Evolutionary conservation across 106 monocot genomes (phyloP), one percentile per base, ranked within the genome.

Genomic region (Acanthochlamys bracteata): DNA sequence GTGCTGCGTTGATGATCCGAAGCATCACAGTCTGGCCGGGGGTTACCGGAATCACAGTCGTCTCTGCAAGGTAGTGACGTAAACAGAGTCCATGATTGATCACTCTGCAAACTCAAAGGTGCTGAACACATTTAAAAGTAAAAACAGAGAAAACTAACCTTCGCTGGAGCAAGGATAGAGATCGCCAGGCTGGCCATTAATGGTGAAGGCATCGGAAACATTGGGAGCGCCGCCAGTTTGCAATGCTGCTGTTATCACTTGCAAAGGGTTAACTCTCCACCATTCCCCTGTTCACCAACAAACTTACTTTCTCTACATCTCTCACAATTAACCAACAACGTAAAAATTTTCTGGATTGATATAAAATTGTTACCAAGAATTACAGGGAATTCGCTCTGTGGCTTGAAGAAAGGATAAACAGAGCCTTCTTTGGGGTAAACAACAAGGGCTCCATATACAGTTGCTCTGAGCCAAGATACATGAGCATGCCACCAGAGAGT

Each of bases 401-500:
- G 84, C 16, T 66, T 51, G 4, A 42, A 7, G 66, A 85, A 85
- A 24, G 84, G 84, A 49, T 80, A 85, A 24, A 63, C 56, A 10
- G 61, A n/a, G 60, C 57, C 52, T 53, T 66, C 33, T 52, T 74
- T 85, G 19, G 84, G 84, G 21, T 53, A 77, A 41, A 85, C 77
- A 46, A 85, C 71, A 61, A 85, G 77, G 25, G 80, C 80, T 27
- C 84, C 84, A 65, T 85, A 74, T 12, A 85, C 80, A 7, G 84
- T 85, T n/a, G 84, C 80, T 14, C 84, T 68, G 11, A 80, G 77
- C 84, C 84, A 85, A 0, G 77, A 74, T 63, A 76, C 74, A 63
- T 85, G 84, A 7, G 84, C 84, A 57, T 85, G 84, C 84, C 84
- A 85, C 77, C 80, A 80, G 11, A 85, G 71, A 6, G 84, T 85